Base-by-base conservation (phyloP, 768 basidiomycete species). In the Rhizopogon vulgaris region DNA sequence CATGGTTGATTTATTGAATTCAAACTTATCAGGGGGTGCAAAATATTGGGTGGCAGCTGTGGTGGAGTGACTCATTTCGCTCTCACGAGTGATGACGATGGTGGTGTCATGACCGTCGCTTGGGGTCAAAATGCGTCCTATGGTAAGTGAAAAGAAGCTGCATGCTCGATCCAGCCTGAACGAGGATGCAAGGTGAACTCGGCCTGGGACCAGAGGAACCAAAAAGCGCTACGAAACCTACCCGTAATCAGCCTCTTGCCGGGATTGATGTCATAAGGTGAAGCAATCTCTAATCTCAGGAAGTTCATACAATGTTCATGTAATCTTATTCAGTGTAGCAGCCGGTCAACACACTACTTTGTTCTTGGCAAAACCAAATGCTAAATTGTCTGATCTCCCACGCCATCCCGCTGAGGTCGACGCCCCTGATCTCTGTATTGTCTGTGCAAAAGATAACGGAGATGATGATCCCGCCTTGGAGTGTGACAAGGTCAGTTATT, bases 41-140 rank as follows among this genome's bases (percentile, higher is more conserved):
- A 90, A 63, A 81, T 90, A 27, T 69, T 70, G 18, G 71, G 78
- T 6, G 84, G 84, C 1, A 72, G 77, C 15, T 86, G 84, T 39
- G 95, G 95, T 30, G 94, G 94, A 15, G 90, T 94, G 14, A 93
- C 93, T 0, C 90, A 95, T 63, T 96, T 90, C 76, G 75, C 85
- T 6, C 72, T 88, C 27, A 80, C 86, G 0, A 77, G 82, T 3
- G 90, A 93, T 45, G 85, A 89, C 14, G 87, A 90, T 38, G 82
- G 73, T 30, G 66, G 71, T n/a, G 71, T 82, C 0, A 91, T 95
- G 85, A 89, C 90, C 3, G 84, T 95, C 27, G 85, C 83, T 4
- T 91, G 85, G 77, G 88, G 88, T 1, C 88, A 91, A 63, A 89
- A 87, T 57, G 88, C 88, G n/a, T 78, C 80, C n/a, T 89, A 90